Conservation (phyloP, 179 eudicot genomes). For the Pouteria campechiana region DNA sequence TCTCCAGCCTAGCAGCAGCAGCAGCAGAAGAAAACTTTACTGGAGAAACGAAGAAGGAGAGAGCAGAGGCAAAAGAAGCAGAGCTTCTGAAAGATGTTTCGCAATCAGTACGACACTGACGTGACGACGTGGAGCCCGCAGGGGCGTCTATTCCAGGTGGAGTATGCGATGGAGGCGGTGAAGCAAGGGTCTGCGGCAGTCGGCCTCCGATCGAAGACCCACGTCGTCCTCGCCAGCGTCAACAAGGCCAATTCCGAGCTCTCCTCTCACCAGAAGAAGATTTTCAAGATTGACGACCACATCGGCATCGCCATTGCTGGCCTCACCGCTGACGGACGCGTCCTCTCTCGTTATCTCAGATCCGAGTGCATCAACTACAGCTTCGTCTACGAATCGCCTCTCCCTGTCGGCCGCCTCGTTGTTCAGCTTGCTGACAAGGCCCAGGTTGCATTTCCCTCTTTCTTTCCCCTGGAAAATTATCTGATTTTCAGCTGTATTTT, state of each 20-base stretch:
- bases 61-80: no score
- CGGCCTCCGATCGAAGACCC: slow-evolving; percentile 87
- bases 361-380: slow-evolving; percentile 60
- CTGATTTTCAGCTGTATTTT: no score
- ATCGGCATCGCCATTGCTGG: slow-evolving; percentile 98
- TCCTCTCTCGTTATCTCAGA: slow-evolving; percentile 71
- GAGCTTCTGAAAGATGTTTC: slow-evolving; percentile 61
- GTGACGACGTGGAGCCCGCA: slow-evolving; percentile 84
- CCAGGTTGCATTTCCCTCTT: slow-evolving; percentile 36
- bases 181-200: slow-evolving; percentile 96
- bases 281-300: slow-evolving; percentile 90
- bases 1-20: no score
- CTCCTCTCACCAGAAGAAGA: slow-evolving; percentile 93
- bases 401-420: slow-evolving; percentile 85
- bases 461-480: no score
- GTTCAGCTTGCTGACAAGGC: slow-evolving; percentile 98
- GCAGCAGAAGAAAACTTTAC: no score
- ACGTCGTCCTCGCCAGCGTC: slow-evolving; percentile 63
- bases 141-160: slow-evolving; percentile 86
- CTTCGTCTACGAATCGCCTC: slow-evolving; percentile 53
- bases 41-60: no score
- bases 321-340: slow-evolving; percentile 90
- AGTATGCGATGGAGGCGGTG: slow-evolving; percentile 99
- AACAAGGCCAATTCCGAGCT: slow-evolving; percentile 91
- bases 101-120: slow-evolving; percentile 79